Evolutionary conservation across 257 asterid species (phyloP).

Genomic region (Solanum chilense): DNA sequence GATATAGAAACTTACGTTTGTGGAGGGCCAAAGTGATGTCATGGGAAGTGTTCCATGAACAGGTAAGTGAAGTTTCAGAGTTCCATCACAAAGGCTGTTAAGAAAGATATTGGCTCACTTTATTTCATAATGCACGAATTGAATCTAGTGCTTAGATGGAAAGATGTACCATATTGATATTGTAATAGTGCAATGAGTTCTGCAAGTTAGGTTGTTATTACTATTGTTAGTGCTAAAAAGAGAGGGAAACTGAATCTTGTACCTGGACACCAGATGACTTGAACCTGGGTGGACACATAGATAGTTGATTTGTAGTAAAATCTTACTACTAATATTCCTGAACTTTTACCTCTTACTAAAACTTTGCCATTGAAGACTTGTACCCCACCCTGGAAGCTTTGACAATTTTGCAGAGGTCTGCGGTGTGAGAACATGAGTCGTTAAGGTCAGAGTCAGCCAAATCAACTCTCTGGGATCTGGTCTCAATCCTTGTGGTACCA

Average conservation of each 20-base stretch:
- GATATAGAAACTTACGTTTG: background rate
- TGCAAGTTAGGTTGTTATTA: background rate
- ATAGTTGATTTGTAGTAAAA: background rate
- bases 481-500: background rate
- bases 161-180: background rate
- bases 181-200: background rate
- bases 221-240: background rate
- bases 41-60: background rate
- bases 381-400: background rate
- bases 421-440: background rate
- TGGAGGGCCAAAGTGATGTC: background rate
- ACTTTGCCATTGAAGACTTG: background rate
- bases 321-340: background rate
- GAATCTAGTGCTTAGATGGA: background rate
- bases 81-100: background rate
- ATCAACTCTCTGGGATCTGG: background rate
- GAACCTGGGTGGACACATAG: background rate
- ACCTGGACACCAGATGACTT: background rate
- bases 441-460: background rate
- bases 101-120: background rate
- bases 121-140: background rate
- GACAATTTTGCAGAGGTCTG: background rate
- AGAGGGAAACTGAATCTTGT: background rate
- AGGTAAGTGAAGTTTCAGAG: background rate
- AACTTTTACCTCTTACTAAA: background rate